A percentile compares a stretch with the other conserved stretches of the same genome.
These are phyloP conservation scores for Wakefieldia striispora DNA, from an alignment of 768 basidiomycete species.

Conservation along the genomic window DNA sequence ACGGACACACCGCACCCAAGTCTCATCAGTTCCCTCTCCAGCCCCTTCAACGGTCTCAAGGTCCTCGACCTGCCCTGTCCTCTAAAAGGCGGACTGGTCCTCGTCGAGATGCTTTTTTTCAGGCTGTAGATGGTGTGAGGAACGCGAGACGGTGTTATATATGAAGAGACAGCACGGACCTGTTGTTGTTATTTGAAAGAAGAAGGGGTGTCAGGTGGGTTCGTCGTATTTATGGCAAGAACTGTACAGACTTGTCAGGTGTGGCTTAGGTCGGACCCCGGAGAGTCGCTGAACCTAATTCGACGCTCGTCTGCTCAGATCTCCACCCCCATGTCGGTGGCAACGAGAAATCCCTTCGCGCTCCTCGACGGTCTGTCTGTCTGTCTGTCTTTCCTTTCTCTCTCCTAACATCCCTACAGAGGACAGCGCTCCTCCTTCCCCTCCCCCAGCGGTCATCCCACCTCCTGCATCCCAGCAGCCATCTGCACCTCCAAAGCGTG, in stretches of 20 bases:
- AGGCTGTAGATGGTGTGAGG: slow-evolving; percentile 40
- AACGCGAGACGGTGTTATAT: not conserved
- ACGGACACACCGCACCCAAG: slow-evolving; percentile 80
- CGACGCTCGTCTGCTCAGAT: not conserved
- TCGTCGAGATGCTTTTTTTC: slow-evolving; percentile 89
- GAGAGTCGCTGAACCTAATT: slow-evolving; percentile 15
- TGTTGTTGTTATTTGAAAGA: slow-evolving; percentile 37
- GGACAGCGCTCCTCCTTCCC: slow-evolving; percentile 44
- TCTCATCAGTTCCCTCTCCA: slow-evolving; percentile 76
- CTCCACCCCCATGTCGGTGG: slow-evolving; percentile 73
- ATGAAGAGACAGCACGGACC: slow-evolving; percentile 34
- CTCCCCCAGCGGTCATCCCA: slow-evolving; percentile 33
- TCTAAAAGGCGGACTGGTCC: slow-evolving; percentile 61
- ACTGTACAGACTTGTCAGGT: too few species aligned
- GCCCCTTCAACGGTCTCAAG: slow-evolving; percentile 84
- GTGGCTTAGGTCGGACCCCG: slow-evolving; percentile 50
- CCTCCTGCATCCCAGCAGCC: slow-evolving; percentile 30
- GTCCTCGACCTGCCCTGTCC: slow-evolving; percentile 81
- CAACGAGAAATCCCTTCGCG: slow-evolving; percentile 83
- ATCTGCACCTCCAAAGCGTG: slow-evolving; percentile 43
- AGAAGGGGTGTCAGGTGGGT: not conserved
- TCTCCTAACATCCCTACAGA: slow-evolving; percentile 35
- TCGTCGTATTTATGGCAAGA: slow-evolving; percentile 28
- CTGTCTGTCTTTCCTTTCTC: not conserved
- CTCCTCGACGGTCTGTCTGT: slow-evolving; percentile 66